Percentiles rank a stretch among this genome's conserved stretches.
These are phyloP conservation scores for Zygoascus ofunaensis DNA, from an alignment of 805 yeast species.

Conservation along the genomic window DNA sequence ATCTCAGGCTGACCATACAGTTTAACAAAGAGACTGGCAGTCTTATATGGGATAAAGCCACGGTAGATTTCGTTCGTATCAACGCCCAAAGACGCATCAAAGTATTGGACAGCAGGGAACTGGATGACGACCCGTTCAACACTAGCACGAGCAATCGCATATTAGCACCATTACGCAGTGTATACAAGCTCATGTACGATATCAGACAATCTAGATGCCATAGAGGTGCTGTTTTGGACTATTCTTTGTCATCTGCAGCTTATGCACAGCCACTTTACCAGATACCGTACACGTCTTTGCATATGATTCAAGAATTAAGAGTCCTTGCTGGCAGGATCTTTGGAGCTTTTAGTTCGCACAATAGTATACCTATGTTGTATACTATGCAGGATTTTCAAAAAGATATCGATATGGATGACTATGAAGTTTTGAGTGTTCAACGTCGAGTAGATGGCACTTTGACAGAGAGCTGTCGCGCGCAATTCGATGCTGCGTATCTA, in stretches of 20 bases:
- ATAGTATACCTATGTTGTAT: constrained; percentile 23
- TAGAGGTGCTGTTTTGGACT: constrained; percentile 10
- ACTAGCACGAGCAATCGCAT: not conserved
- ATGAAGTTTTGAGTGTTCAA: not conserved
- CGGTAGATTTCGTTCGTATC: not conserved
- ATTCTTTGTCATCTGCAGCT: constrained; percentile 2
- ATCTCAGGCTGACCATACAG: not conserved
- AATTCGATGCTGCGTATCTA: constrained; percentile 26
- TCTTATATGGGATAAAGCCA: not conserved
- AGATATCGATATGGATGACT: not conserved
- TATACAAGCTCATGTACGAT: not conserved
- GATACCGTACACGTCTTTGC: not conserved
- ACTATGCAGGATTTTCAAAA: constrained; percentile 20
- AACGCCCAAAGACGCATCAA: not conserved
- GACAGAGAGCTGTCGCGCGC: constrained; percentile 23
- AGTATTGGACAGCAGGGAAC: not conserved
- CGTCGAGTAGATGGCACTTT: constrained; percentile 9
- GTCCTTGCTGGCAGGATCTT: constrained; percentile 29
- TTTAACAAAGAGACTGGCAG: not conserved
- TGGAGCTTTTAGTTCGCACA: constrained; percentile 21
- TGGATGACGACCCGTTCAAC: not conserved
- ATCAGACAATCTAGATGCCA: constrained; percentile 6
- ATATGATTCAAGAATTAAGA: constrained; percentile 19
- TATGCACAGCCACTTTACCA: constrained; percentile 4
- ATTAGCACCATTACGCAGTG: not conserved